Evolutionary conservation across 2,329 filamentous ascomycete genomes (phyloP), one percentile per base, ranked within the genome.

Genomic region (Cladosporium sp.): DNA sequence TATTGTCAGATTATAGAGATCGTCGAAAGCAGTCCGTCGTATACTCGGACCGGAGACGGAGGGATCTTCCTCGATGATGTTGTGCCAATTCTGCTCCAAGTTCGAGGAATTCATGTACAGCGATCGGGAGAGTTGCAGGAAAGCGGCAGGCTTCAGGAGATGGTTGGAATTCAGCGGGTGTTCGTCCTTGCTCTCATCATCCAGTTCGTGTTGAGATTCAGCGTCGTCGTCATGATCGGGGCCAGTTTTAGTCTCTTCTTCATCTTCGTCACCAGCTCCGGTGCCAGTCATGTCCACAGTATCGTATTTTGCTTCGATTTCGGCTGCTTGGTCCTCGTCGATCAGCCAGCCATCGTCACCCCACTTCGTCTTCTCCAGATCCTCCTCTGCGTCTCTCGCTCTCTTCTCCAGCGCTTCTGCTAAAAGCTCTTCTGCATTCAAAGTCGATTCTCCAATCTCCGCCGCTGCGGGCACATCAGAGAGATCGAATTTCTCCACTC

Each of bases 51-150:
- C 74, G 52, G 80, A 76, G 3, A 62, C 62, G 49, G 67, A 66
- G 28, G 78, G 45, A 19, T 58, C 54, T 9, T 58, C 45, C 2
- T 49, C 76, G 16, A 78, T 76, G 7, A 87, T 61, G 37, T 73
- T 75, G 33, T 72, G 74, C 88, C 87, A 95, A 64, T 88, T 90
- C 52, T 81, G 77, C 50, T 82, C 80, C 10, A 75, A 70, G 10
- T 43, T 7, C 9, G n/a, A 43, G 61, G 64, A 54, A 64, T 91
- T 92, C 88, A 95, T 92, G 65, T 92, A 93, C 1, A 91, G 61
- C 1, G 74, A 73, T 43, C 79, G 74, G 0, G 86, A 84, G 3
- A 93, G 73, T 4, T 70, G 68, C 3, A 91, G 68, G 81, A 86
- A 89, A 9, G 70, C 75, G 2, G 71, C 68, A 2, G 84, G 63